phyloP scores from a whole-genome alignment of 345 rosid species.

The Anastatica hierochuntica region DNA sequence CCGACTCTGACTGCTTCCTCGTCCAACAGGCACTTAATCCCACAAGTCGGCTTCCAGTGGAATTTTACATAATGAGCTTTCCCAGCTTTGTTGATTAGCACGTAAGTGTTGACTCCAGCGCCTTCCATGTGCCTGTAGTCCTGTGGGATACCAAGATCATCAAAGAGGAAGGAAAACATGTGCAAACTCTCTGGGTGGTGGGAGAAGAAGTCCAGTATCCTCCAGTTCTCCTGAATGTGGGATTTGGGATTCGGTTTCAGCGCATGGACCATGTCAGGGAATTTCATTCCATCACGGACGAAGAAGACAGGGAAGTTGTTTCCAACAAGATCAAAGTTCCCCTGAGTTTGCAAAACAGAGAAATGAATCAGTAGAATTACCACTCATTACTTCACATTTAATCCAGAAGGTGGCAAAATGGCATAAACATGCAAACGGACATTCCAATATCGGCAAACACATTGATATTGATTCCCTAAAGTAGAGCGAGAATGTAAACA shows the following conservation, averaged over 20 bases:
- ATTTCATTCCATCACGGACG: slow-evolving; percentile 89
- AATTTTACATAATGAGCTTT: slow-evolving; percentile 76
- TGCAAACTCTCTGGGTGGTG: slow-evolving; percentile 92
- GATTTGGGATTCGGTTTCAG: slow-evolving; percentile 97
- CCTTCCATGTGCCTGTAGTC: slow-evolving; percentile 99
- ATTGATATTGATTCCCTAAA: neutral
- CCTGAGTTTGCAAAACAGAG: slow-evolving; percentile 36
- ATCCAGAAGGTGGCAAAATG: neutral
- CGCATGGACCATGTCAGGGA: slow-evolving; percentile 91
- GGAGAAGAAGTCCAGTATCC: slow-evolving; percentile 87
- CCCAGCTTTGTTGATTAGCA: slow-evolving; percentile 82
- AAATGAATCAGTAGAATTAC: neutral
- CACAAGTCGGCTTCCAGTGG: slow-evolving; percentile 98
- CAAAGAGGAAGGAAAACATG: slow-evolving; percentile 82
- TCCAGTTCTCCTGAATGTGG: slow-evolving; percentile 94
- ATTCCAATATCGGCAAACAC: neutral
- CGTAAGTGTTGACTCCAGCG: slow-evolving; percentile 75
- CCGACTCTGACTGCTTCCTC: slow-evolving; percentile 87
- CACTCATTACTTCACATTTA: neutral
- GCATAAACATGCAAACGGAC: neutral
- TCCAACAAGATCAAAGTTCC: slow-evolving; percentile 97
- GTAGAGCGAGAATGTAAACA: neutral
- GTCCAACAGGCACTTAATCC: slow-evolving; percentile 65
- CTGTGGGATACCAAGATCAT: slow-evolving; percentile 84
- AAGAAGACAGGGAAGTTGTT: slow-evolving; percentile 98